Evolutionary conservation across 768 basidiomycete species (phyloP).

Genomic region (Podaxis sp.): DNA sequence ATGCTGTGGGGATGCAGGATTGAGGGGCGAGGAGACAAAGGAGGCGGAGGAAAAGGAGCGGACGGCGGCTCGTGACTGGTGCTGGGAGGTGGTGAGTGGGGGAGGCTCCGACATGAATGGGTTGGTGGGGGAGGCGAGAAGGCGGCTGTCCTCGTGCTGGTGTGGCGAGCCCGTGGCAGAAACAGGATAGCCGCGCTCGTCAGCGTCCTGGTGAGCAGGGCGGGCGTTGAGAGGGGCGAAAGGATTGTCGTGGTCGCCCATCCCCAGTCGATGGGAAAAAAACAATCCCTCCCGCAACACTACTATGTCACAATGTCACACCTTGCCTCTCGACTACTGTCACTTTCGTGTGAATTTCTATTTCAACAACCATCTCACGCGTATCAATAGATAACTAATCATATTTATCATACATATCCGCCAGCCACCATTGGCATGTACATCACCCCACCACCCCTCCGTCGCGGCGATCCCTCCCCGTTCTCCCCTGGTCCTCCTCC

Average conservation of each 20-base stretch:
- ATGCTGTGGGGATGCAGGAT: slow-evolving; percentile 35
- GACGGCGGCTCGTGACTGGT: slow-evolving; percentile 7
- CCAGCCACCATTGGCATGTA: slow-evolving; percentile 9
- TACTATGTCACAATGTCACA: not conserved
- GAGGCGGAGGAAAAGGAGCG: slow-evolving; percentile 14
- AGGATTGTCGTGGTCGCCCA: not conserved
- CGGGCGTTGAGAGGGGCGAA: not conserved
- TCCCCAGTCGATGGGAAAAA: not conserved
- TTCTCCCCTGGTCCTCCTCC: not conserved
- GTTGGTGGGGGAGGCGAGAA: slow-evolving; percentile 15
- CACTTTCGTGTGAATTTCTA: not conserved
- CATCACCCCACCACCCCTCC: not conserved
- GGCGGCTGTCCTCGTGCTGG: slow-evolving; percentile 17
- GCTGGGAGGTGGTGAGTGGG: slow-evolving; percentile 9
- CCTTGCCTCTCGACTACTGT: not conserved
- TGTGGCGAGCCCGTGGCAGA: not conserved
- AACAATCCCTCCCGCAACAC: not conserved
- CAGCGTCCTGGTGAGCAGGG: not conserved
- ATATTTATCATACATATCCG: not conserved
- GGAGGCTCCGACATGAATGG: slow-evolving; percentile 2
- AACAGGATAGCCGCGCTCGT: not conserved
- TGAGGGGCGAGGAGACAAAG: slow-evolving; percentile 55
- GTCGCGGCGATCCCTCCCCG: not conserved
- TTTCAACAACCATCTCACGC: not conserved
- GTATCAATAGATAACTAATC: no score